Conservation (phyloP, 495 filamentous ascomycete genomes). For the Xylaria venustula region DNA sequence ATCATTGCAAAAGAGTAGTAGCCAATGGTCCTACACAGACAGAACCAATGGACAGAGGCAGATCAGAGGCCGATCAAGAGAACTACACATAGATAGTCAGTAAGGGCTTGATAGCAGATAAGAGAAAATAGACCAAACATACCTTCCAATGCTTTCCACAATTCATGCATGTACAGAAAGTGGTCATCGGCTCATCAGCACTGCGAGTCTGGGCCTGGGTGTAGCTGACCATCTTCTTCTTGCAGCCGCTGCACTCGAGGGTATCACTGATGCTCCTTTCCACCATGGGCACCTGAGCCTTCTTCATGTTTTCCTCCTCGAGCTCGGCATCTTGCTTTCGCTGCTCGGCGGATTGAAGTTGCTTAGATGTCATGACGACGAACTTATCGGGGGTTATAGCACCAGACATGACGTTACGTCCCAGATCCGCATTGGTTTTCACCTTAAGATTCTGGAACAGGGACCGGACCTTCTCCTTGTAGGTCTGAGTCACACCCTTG, state of each 20-base stretch:
- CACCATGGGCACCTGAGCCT: constrained; percentile 85
- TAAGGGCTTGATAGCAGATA: neutral
- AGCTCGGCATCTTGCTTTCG: constrained; percentile 65
- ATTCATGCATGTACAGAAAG: constrained; percentile 73
- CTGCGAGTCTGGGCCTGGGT: constrained; percentile 92
- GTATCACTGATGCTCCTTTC: constrained; percentile 84
- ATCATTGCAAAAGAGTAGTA: neutral
- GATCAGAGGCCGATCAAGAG: constrained; percentile 15
- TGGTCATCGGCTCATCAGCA: constrained; percentile 91
- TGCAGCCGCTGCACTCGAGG: constrained; percentile 85
- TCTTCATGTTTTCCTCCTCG: constrained; percentile 89
- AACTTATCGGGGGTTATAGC: constrained; percentile 70
- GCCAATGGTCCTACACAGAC: neutral
- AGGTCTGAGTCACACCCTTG: constrained; percentile 66
- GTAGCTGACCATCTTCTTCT: constrained; percentile 90
- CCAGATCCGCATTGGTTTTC: constrained; percentile 76
- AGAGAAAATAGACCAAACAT: constrained; percentile 19
- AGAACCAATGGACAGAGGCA: constrained; percentile 1
- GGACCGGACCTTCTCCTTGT: constrained; percentile 83
- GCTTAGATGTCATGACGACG: constrained; percentile 58
- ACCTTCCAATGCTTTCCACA: constrained; percentile 80
- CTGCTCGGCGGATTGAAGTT: constrained; percentile 57
- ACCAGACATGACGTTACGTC: constrained; percentile 69
- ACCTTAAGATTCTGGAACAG: constrained; percentile 93
- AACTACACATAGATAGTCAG: constrained; percentile 18